These are phyloP conservation scores for Herpetospermum pedunculosum DNA, from an alignment of 306 rosid species.

Conservation along the genomic window DNA sequence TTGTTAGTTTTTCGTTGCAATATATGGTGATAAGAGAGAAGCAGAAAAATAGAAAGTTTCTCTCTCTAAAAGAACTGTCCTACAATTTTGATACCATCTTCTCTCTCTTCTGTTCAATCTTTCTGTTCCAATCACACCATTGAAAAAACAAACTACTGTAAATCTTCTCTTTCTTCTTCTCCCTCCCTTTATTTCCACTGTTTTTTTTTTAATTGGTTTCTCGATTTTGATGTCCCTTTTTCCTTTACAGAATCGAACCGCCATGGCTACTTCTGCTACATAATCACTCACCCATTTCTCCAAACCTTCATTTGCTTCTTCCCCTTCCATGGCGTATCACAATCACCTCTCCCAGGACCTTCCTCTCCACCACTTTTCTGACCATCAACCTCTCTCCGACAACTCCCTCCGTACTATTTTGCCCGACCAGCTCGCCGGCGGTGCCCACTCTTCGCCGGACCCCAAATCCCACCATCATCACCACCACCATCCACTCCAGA, in stretches of 20 bases:
- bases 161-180: not conserved
- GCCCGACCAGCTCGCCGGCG: conserved; percentile 23
- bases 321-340: conserved; percentile 64
- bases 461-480: conserved; percentile 35
- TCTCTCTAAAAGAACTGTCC: too few species aligned
- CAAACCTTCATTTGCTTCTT: not conserved
- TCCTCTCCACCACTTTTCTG: conserved; percentile 59
- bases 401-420: conserved; percentile 19
- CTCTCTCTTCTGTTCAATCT: too few species aligned
- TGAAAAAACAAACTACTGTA: conserved; percentile 4
- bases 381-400: conserved; percentile 32
- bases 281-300: not conserved
- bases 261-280: not conserved
- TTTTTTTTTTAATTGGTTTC: not conserved
- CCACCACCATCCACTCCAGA: conserved; percentile 34
- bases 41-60: too few species aligned
- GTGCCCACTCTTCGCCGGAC: conserved; percentile 28
- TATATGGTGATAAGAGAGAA: too few species aligned
- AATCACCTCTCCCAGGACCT: conserved; percentile 62
- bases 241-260: not conserved
- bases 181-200: not conserved
- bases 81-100: too few species aligned
- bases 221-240: conserved; percentile 5
- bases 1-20: too few species aligned
- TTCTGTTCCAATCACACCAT: too few species aligned